Percentiles rank a stretch among this genome's conserved stretches.
phyloP scores from a whole-genome alignment of 306 rosid genomes.

The Castanea sativa region DNA sequence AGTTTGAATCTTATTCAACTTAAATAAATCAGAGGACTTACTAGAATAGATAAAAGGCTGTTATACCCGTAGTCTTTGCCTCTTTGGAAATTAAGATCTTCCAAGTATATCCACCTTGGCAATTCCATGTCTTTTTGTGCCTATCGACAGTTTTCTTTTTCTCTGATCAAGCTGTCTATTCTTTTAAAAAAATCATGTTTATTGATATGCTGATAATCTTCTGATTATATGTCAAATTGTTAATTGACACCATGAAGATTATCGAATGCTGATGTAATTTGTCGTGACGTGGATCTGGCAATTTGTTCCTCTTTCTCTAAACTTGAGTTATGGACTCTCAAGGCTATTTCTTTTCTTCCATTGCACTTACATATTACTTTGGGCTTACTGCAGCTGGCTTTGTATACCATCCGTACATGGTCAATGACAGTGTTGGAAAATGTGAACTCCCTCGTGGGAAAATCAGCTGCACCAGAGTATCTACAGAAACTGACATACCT shows the following conservation, averaged over 20 bases:
- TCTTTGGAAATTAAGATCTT: not conserved
- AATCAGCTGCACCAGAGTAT: conserved; percentile 87
- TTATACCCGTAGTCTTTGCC: not conserved
- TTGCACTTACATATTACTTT: conserved; percentile 6
- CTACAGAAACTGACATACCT: conserved; percentile 92
- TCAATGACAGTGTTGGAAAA: conserved; percentile 92
- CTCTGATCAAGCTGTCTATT: not conserved
- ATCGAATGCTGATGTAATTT: not conserved
- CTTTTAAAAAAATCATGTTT: not conserved
- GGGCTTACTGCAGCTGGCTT: conserved; percentile 64
- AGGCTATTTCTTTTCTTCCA: not conserved
- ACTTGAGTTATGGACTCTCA: not conserved
- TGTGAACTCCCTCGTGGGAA: conserved; percentile 88
- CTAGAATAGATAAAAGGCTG: conserved; percentile 2
- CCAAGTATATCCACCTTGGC: not conserved
- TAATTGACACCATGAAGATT: not conserved
- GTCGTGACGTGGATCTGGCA: not conserved
- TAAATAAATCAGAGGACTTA: conserved; percentile 5
- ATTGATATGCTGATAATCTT: not conserved
- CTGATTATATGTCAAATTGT: not conserved
- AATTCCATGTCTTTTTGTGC: not conserved
- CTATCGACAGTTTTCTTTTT: not conserved
- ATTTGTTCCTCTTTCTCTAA: not conserved
- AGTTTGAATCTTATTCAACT: not conserved
- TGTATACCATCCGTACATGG: conserved; percentile 96